Evolutionary conservation across 345 rosid genomes (phyloP).

Genomic region (Syzygium jambos): DNA sequence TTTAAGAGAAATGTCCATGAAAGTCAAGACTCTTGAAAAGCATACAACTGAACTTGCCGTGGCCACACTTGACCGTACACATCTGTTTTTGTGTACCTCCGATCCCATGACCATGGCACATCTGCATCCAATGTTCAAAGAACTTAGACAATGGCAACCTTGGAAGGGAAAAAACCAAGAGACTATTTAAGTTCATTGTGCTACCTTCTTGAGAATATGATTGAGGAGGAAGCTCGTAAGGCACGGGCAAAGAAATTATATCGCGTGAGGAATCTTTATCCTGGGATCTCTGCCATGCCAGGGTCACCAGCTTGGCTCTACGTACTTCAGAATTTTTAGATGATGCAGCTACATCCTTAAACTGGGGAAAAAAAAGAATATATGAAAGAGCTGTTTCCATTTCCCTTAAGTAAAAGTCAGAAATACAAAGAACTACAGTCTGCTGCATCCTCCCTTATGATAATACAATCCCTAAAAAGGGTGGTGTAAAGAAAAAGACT

Average conservation of each 20-base stretch:
- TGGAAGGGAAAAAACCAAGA: background rate
- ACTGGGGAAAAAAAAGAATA: background rate
- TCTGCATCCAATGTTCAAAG: slow-evolving; percentile 27
- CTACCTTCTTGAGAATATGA: slow-evolving; percentile 68
- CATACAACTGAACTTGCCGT: slow-evolving; percentile 24
- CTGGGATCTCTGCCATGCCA: slow-evolving; percentile 44
- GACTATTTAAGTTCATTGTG: background rate
- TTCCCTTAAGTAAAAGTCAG: background rate
- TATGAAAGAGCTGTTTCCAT: background rate
- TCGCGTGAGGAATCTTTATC: slow-evolving; percentile 20
- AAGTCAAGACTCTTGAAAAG: slow-evolving; percentile 15
- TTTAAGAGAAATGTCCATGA: background rate
- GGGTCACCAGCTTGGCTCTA: slow-evolving; percentile 51
- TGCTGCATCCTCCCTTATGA: background rate
- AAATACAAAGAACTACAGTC: background rate
- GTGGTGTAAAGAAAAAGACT: background rate
- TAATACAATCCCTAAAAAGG: background rate
- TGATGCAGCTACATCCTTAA: slow-evolving; percentile 14
- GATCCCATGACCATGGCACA: slow-evolving; percentile 95
- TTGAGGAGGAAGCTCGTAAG: slow-evolving; percentile 75
- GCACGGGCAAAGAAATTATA: slow-evolving; percentile 58
- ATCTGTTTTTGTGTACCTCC: slow-evolving; percentile 60
- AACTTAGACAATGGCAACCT: background rate
- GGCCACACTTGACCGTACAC: slow-evolving; percentile 89
- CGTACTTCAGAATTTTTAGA: slow-evolving; percentile 7